phyloP scores from a whole-genome alignment of 805 yeast genomes.

The Cyberlindnera misumaiensis region DNA sequence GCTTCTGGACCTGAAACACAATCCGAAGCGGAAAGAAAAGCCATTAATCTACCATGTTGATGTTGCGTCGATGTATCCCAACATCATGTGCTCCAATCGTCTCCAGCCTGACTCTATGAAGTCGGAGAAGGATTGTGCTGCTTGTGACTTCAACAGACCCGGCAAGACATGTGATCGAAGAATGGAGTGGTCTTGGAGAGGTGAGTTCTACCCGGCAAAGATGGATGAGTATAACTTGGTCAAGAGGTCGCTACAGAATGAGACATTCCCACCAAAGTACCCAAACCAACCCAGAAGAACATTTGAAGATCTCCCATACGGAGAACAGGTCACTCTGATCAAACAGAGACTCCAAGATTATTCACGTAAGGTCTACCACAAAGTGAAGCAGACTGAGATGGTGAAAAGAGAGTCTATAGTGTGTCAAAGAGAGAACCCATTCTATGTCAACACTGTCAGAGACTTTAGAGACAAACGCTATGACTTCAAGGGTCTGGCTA shows the following conservation, averaged over 20 bases:
- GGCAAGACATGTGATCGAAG: slow-evolving; percentile 90
- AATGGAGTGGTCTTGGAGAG: slow-evolving; percentile 97
- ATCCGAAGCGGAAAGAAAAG: slow-evolving; percentile 61
- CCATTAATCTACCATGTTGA: slow-evolving; percentile 96
- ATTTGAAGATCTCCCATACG: slow-evolving; percentile 69
- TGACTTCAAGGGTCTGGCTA: slow-evolving; percentile 89
- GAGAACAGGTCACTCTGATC: slow-evolving; percentile 70
- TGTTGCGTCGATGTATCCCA: slow-evolving; percentile 99
- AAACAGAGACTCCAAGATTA: slow-evolving; percentile 78
- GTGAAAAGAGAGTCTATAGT: slow-evolving; percentile 88
- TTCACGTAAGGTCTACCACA: slow-evolving; percentile 78
- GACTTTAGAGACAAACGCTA: slow-evolving; percentile 93
- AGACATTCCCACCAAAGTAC: slow-evolving; percentile 59
- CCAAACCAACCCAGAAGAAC: slow-evolving; percentile 51
- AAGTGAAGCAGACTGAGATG: slow-evolving; percentile 73
- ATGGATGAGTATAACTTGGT: slow-evolving; percentile 89
- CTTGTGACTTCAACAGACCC: slow-evolving; percentile 94
- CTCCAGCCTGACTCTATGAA: slow-evolving; percentile 98
- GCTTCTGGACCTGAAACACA: slow-evolving; percentile 51
- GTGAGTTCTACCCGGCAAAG: slow-evolving; percentile 88
- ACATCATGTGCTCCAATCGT: slow-evolving; percentile 95
- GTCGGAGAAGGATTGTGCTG: slow-evolving; percentile 89
- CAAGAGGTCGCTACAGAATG: slow-evolving; percentile 73
- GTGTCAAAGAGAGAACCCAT: slow-evolving; percentile 96
- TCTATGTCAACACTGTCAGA: slow-evolving; percentile 90